Base-by-base conservation (phyloP, 2,329 filamentous ascomycete genomes). In the Colletotrichum salicis region DNA sequence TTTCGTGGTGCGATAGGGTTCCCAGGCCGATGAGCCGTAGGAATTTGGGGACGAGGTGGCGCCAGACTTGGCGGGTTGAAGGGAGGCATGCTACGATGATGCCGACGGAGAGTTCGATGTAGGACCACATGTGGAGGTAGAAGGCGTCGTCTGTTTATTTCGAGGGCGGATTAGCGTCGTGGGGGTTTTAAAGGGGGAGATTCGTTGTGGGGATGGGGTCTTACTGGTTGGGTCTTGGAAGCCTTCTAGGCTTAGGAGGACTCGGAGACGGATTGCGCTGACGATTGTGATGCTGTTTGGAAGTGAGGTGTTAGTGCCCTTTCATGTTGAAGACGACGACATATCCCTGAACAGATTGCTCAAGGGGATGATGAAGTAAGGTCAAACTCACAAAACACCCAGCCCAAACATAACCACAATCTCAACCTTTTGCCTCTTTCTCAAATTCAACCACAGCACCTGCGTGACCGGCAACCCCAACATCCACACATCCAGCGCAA, bases 81-180 rank as follows among this genome's bases (percentile, higher is more conserved):
- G 84, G 84, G 15, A 86, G 76, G 60, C 80, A 84, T 5, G 82
- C 77, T 35, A 85, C 79, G 19, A 85, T 80, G 15, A 85, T 83
- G 24, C 83, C 84, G 2, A 86, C 78, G 57, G 84, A 82, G 59
- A 82, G 80, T 73, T 86, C 85, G 22, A 86, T 75, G 13, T 79
- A 79, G 0, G 84, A 86, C 85, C 85, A 87, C 57, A 83, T 78
- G 61, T 86, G 82, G 35, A 84, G 78, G 1, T 77, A 72, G 15
- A 82, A 79, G 1, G 82, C 84, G 76, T 88, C 65, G 11, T 69
- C 69, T 71, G 12, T n/a, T 12, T 27, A 4, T n/a, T 4, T 22
- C 10, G 3, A 31, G 11, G 57, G 19, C 27, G 4, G 13, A 37
- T 58, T 1, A 62, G 56, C 13, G 8, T 15, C n/a, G 51, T 27